Percentiles rank a stretch among this genome's conserved stretches.
phyloP scores from a whole-genome alignment of 1,139 yeast species.

The Insectozyma bohioensis region DNA sequence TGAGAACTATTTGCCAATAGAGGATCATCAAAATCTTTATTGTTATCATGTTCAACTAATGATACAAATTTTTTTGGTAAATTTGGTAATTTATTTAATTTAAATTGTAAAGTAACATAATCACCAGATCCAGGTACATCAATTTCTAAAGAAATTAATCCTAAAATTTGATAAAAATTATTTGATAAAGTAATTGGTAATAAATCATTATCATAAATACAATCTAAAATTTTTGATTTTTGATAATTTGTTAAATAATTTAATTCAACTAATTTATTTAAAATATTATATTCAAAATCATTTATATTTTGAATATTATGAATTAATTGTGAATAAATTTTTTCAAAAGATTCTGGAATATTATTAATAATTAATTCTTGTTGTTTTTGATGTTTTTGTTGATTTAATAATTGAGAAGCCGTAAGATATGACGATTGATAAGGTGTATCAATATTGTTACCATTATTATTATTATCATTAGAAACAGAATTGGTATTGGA shows the following conservation, averaged over 20 bases:
- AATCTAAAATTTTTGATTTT: slow-evolving; percentile 33
- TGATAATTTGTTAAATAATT: slow-evolving; percentile 34
- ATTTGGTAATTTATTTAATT: slow-evolving; percentile 34
- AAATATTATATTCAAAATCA: slow-evolving; percentile 31
- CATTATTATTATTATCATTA: neutral
- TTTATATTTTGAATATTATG: slow-evolving; percentile 24
- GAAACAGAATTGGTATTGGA: neutral
- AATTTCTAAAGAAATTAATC: slow-evolving; percentile 42
- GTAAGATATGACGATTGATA: slow-evolving; percentile 20
- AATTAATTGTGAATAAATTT: slow-evolving; percentile 20
- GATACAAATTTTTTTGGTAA: slow-evolving; percentile 27
- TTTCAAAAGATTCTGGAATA: slow-evolving; percentile 27
- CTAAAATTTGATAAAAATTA: slow-evolving; percentile 37
- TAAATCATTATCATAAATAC: slow-evolving; percentile 38
- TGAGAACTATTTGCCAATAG: slow-evolving; percentile 16
- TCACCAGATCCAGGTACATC: slow-evolving; percentile 44
- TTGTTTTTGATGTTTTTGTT: slow-evolving; percentile 1
- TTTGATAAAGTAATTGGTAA: slow-evolving; percentile 29
- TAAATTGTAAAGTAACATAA: slow-evolving; percentile 43
- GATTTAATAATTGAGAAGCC: slow-evolving; percentile 26
- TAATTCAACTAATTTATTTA: slow-evolving; percentile 28
- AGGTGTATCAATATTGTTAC: neutral
- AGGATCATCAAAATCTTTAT: slow-evolving; percentile 18
- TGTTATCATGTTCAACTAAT: slow-evolving; percentile 13
- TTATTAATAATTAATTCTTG: slow-evolving; percentile 13